phyloP scores from a whole-genome alignment of 768 basidiomycete genomes.

The Lactarius hengduanensis region DNA sequence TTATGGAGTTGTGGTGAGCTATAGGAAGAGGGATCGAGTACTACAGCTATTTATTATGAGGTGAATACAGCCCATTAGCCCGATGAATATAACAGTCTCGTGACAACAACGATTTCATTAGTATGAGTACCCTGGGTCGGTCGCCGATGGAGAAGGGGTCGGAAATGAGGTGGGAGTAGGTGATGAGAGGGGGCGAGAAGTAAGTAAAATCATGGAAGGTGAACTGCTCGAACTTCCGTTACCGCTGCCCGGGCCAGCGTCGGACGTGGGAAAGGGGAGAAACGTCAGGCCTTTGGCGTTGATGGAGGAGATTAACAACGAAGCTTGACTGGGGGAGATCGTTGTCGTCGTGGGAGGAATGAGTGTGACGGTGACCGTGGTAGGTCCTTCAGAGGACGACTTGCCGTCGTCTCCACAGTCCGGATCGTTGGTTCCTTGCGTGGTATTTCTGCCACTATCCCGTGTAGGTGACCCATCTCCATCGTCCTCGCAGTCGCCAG shows the following conservation, averaged over 20 bases:
- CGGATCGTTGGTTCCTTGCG: constrained; percentile 11
- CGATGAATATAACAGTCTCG: neutral
- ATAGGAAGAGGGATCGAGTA: neutral
- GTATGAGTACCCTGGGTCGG: neutral
- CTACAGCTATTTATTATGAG: neutral
- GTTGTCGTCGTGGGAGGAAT: constrained; percentile 43
- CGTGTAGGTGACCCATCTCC: neutral
- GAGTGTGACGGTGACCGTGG: constrained; percentile 32
- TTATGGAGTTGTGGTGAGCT: neutral
- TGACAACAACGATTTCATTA: neutral
- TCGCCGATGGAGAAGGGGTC: neutral
- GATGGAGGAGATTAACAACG: constrained; percentile 21
- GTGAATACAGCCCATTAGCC: neutral
- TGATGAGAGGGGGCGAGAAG: neutral
- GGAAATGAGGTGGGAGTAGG: neutral
- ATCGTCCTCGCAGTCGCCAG: constrained; percentile 1
- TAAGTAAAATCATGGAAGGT: constrained; percentile 16
- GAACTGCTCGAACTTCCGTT: neutral
- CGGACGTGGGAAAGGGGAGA: constrained; percentile 40
- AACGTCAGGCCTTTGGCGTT: constrained; percentile 30
- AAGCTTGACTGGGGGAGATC: constrained; percentile 44
- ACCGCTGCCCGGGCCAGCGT: neutral
- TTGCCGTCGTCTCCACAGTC: constrained; percentile 5
- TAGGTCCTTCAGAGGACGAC: constrained; percentile 33
- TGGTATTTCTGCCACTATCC: neutral